A percentile compares a stretch with the other conserved stretches of the same genome.
These are phyloP conservation scores for Rhodotorula sp. DNA, from an alignment of 1,284 basidiomycete species.

Conservation along the genomic window DNA sequence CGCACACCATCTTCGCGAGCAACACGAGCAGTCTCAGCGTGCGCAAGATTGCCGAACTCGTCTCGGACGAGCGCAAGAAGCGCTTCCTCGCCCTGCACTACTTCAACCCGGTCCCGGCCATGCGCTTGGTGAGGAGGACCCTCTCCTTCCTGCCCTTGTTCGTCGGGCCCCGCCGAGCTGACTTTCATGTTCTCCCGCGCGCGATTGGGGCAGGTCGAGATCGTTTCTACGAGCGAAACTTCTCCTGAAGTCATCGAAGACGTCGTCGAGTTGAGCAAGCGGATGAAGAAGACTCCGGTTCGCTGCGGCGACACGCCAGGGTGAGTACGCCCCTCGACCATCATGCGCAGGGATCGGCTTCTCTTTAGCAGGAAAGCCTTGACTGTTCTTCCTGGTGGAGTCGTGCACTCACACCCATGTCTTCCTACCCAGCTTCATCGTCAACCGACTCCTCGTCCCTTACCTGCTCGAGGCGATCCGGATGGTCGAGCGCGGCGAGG, in stretches of 20 bases:
- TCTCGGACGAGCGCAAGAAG: constrained; percentile 46
- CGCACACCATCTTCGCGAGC: constrained; percentile 56
- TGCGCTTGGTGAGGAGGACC: constrained; percentile 54
- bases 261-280: constrained; percentile 54
- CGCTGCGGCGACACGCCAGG: constrained; percentile 58
- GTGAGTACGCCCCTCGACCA: constrained; percentile 32
- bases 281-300: constrained; percentile 58
- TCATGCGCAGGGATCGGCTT: background rate
- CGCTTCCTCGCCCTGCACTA: constrained; percentile 58
- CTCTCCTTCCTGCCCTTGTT: no score
- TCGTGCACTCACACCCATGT: background rate
- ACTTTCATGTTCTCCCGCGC: background rate
- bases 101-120: constrained; percentile 52
- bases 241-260: constrained; percentile 53
- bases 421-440: constrained; percentile 52
- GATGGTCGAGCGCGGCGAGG: constrained; percentile 60
- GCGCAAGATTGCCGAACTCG: constrained; percentile 54
- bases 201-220: constrained; percentile 50
- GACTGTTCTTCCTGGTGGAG: no score
- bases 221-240: constrained; percentile 56
- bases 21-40: constrained; percentile 60
- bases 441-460: constrained; percentile 57
- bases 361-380: background rate
- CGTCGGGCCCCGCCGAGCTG: background rate
- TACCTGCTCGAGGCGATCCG: constrained; percentile 60